Evolutionary conservation across 305 asterid genomes (phyloP).

Genomic region (Plantago lanceolata): DNA sequence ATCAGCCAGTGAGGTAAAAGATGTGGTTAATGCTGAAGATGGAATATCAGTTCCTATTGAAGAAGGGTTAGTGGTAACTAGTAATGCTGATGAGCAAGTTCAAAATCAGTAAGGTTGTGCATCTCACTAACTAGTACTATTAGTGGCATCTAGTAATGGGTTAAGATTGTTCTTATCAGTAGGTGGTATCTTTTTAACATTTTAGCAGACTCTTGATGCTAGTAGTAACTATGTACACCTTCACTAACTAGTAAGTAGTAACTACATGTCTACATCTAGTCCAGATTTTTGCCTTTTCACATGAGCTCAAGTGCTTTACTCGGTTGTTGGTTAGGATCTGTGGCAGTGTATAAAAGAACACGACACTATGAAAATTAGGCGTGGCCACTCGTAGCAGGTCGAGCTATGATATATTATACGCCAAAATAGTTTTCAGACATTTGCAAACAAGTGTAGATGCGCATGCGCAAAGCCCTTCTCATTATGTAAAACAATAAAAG

Average conservation of each 20-base stretch:
- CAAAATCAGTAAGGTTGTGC: neutral
- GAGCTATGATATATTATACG: too few species aligned
- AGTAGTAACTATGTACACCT: neutral
- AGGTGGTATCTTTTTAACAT: neutral
- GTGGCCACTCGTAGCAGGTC: too few species aligned
- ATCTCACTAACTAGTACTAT: neutral
- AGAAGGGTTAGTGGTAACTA: slow-evolving; percentile 21
- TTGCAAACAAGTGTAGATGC: too few species aligned
- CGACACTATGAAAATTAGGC: neutral
- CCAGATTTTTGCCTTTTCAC: neutral
- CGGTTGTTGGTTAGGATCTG: too few species aligned
- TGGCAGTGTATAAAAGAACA: too few species aligned
- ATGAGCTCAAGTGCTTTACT: neutral
- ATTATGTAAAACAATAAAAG: neutral
- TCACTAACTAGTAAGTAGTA: neutral
- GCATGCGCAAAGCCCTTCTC: too few species aligned
- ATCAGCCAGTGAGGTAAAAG: neutral
- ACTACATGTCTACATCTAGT: neutral
- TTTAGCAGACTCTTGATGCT: neutral
- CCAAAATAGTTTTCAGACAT: too few species aligned
- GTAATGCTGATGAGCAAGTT: slow-evolving; percentile 21
- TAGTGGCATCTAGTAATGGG: neutral
- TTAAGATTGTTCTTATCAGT: neutral
- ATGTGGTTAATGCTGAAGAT: slow-evolving; percentile 20
- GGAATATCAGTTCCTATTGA: slow-evolving; percentile 29